Percentiles rank a stretch among this genome's conserved stretches.
Evolutionary conservation across 2,329 filamentous ascomycete genomes (phyloP).

Genomic region (Diplodia seriata): DNA sequence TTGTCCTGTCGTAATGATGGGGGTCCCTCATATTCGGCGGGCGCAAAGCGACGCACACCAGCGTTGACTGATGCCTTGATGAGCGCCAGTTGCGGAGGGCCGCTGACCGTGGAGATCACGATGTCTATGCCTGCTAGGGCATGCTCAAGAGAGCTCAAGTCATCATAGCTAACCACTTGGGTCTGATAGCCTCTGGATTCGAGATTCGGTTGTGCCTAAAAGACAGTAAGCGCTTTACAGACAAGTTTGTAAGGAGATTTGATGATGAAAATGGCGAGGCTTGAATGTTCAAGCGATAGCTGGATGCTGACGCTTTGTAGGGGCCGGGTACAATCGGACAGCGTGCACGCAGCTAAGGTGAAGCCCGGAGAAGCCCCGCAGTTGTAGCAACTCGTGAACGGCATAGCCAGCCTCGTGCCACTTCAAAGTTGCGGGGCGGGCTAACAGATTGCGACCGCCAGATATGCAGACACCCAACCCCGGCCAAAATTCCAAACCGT

Average conservation of each 20-base stretch:
- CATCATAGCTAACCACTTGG: slow-evolving; percentile 70
- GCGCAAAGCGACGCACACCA: slow-evolving; percentile 72
- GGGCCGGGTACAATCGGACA: not conserved
- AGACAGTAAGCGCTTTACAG: slow-evolving; percentile 34
- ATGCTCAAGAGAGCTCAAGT: slow-evolving; percentile 65
- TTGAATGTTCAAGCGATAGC: not conserved
- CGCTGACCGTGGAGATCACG: slow-evolving; percentile 76
- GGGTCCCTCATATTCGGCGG: slow-evolving; percentile 76
- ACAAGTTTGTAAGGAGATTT: not conserved
- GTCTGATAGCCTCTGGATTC: slow-evolving; percentile 68
- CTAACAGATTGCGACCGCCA: not conserved
- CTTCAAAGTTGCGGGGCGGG: not conserved
- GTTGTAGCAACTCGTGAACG: not conserved
- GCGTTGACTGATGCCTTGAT: slow-evolving; percentile 73
- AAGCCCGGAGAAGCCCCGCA: not conserved
- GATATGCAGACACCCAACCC: not conserved
- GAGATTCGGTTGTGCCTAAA: slow-evolving; percentile 62
- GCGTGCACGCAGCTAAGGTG: not conserved
- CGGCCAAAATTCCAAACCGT: not conserved
- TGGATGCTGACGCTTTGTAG: slow-evolving; percentile 1
- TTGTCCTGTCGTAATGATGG: slow-evolving; percentile 61
- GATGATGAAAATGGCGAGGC: not conserved
- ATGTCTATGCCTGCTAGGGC: slow-evolving; percentile 75
- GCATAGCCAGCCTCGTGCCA: not conserved
- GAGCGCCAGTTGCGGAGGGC: slow-evolving; percentile 70